These are phyloP conservation scores for Alectoria sarmentosa DNA, from an alignment of 495 filamentous ascomycete species.

Conservation along the genomic window DNA sequence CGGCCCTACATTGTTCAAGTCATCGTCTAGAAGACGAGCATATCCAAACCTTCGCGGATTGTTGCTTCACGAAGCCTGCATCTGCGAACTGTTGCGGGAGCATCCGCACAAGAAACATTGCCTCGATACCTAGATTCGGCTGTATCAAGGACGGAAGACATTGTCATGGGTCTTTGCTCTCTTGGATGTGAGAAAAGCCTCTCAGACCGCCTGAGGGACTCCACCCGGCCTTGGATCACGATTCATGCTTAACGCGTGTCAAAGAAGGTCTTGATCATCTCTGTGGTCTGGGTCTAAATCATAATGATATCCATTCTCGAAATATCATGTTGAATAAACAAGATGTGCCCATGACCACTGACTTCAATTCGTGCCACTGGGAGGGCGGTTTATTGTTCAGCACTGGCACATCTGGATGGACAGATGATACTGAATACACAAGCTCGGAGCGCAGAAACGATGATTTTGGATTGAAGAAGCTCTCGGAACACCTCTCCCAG, in stretches of 20 bases:
- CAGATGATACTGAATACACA: too few species aligned
- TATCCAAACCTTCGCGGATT: slow-evolving; percentile 13
- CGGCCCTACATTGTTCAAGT: neutral
- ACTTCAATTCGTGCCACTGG: neutral
- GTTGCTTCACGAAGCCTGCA: slow-evolving; percentile 27
- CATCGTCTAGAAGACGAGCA: neutral
- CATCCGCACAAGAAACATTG: neutral
- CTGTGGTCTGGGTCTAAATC: too few species aligned
- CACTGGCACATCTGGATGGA: too few species aligned
- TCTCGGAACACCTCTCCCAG: too few species aligned
- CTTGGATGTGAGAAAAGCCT: slow-evolving; percentile 2
- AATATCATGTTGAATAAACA: too few species aligned
- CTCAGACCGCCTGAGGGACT: slow-evolving; percentile 9
- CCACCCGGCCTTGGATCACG: slow-evolving; percentile 10
- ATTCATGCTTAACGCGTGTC: too few species aligned
- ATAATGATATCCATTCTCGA: too few species aligned
- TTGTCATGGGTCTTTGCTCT: slow-evolving; percentile 28
- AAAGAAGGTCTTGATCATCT: too few species aligned
- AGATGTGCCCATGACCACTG: neutral
- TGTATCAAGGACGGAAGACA: slow-evolving; percentile 26
- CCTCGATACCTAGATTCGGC: slow-evolving; percentile 8
- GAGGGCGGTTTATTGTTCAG: too few species aligned
- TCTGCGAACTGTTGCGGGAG: slow-evolving; percentile 31
- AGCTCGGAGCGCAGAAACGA: neutral
- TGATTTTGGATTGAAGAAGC: slow-evolving; percentile 2